Conservation (phyloP, 306 rosid genomes). For the Datisca glomerata region DNA sequence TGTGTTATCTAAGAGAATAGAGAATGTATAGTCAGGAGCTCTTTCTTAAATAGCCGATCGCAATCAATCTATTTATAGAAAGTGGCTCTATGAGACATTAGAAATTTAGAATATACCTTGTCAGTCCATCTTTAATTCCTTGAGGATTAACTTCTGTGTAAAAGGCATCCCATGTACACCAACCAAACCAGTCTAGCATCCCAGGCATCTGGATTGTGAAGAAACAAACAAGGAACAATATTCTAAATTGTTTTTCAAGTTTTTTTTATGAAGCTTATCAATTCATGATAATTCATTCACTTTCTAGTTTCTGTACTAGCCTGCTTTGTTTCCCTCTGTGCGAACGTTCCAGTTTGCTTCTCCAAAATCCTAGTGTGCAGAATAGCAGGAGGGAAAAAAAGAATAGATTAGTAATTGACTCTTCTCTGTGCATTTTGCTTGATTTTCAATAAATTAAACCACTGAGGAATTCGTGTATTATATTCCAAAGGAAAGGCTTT, state of each 20-base stretch:
- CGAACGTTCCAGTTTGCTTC: slow-evolving; percentile 46
- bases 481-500: too few relatives aligned
- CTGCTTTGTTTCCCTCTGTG: slow-evolving; percentile 43
- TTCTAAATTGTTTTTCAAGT: not conserved
- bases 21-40: too few relatives aligned
- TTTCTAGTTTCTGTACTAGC: too few relatives aligned
- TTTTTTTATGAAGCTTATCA: not conserved
- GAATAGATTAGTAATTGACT: too few relatives aligned
- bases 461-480: too few relatives aligned
- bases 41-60: not conserved
- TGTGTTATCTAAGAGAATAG: too few relatives aligned
- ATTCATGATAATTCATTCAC: not conserved
- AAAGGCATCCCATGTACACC: slow-evolving; percentile 90
- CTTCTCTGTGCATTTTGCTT: not conserved
- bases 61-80: not conserved
- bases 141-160: slow-evolving; percentile 43
- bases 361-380: slow-evolving; percentile 44
- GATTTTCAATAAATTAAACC: too few relatives aligned
- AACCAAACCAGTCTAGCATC: slow-evolving; percentile 67
- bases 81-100: not conserved
- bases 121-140: slow-evolving; percentile 54
- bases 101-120: slow-evolving; percentile 19
- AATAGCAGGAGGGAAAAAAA: not conserved
- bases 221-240: not conserved
- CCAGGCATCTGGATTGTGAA: slow-evolving; percentile 24